phyloP scores from a whole-genome alignment of 2,329 filamentous ascomycete genomes.

The Penicillium palitans region DNA sequence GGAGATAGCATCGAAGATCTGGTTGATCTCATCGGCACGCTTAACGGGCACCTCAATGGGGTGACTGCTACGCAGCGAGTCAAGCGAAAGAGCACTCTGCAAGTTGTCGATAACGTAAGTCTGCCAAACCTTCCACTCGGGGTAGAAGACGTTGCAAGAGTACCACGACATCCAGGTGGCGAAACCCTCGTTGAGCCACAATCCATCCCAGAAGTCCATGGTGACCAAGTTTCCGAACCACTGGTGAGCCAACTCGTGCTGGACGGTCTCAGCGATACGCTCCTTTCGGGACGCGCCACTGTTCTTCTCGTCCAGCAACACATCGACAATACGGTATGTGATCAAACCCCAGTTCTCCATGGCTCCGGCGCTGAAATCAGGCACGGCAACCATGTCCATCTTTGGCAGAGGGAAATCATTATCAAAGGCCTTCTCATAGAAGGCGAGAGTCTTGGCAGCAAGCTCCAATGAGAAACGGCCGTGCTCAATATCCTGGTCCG shows the following conservation, averaged over 20 bases:
- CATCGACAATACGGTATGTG: slow-evolving; percentile 88
- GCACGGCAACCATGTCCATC: slow-evolving; percentile 96
- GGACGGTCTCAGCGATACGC: slow-evolving; percentile 89
- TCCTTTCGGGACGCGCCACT: slow-evolving; percentile 88
- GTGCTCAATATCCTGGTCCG: slow-evolving; percentile 85
- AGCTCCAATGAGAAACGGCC: slow-evolving; percentile 88
- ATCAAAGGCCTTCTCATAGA: slow-evolving; percentile 94
- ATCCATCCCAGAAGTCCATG: slow-evolving; percentile 97
- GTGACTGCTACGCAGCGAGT: slow-evolving; percentile 90
- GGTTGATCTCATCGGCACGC: slow-evolving; percentile 92
- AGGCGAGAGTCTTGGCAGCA: slow-evolving; percentile 82
- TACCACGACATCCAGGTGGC: slow-evolving; percentile 94
- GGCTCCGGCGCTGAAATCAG: slow-evolving; percentile 90
- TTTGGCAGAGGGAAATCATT: slow-evolving; percentile 84
- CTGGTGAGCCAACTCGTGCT: slow-evolving; percentile 95
- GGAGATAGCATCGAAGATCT: slow-evolving; percentile 97
- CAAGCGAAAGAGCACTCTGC: slow-evolving; percentile 80
- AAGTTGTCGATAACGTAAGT: slow-evolving; percentile 91
- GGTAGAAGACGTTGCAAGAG: slow-evolving; percentile 91
- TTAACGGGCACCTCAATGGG: slow-evolving; percentile 96
- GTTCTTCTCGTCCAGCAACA: slow-evolving; percentile 88
- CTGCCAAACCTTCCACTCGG: slow-evolving; percentile 98
- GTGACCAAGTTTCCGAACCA: slow-evolving; percentile 98
- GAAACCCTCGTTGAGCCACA: slow-evolving; percentile 95
- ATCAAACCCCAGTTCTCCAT: slow-evolving; percentile 99